Conservation (phyloP, 2,329 filamentous ascomycete genomes). For the Teratosphaeria gauchensis region DNA sequence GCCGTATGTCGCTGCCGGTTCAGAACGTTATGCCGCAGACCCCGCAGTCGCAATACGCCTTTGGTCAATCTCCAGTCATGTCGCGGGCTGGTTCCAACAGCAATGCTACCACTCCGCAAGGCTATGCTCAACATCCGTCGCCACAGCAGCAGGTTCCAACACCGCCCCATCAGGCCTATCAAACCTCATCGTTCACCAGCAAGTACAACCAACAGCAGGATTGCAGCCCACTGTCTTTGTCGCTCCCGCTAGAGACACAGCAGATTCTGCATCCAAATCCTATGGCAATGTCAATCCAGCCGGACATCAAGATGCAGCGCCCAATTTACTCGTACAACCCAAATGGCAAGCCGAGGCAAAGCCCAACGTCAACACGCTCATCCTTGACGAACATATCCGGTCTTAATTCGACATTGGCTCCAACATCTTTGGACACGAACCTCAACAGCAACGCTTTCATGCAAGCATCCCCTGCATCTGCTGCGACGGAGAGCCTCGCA, state of each 20-base stretch:
- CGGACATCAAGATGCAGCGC: slow-evolving; percentile 19
- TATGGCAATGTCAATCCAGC: slow-evolving; percentile 27
- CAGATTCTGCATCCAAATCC: slow-evolving; percentile 32
- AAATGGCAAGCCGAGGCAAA: slow-evolving; percentile 27
- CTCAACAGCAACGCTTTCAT: slow-evolving; percentile 11
- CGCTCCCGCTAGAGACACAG: slow-evolving; percentile 44
- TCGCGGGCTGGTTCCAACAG: slow-evolving; percentile 15
- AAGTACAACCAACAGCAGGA: slow-evolving; percentile 5
- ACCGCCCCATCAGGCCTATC: slow-evolving; percentile 17
- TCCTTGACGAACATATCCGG: slow-evolving; percentile 21
- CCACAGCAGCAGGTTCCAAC: slow-evolving; percentile 13
- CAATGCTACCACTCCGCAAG: slow-evolving; percentile 13
- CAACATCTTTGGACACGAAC: slow-evolving; percentile 26
- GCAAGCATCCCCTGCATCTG: slow-evolving; percentile 8
- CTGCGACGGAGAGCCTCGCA: slow-evolving; percentile 15
- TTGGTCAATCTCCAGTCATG: slow-evolving; percentile 15
- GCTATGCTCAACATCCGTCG: slow-evolving; percentile 4
- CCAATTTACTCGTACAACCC: slow-evolving; percentile 38
- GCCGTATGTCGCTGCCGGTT: slow-evolving; percentile 36
- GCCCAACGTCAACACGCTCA: slow-evolving; percentile 15
- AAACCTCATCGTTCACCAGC: slow-evolving; percentile 2
- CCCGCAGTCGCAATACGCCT: slow-evolving; percentile 8
- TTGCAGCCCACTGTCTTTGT: slow-evolving; percentile 36
- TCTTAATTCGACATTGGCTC: slow-evolving; percentile 33
- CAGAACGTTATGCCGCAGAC: slow-evolving; percentile 6